Base-by-base conservation (phyloP, 2,329 filamentous ascomycete species). In the Talaromyces piceae region DNA sequence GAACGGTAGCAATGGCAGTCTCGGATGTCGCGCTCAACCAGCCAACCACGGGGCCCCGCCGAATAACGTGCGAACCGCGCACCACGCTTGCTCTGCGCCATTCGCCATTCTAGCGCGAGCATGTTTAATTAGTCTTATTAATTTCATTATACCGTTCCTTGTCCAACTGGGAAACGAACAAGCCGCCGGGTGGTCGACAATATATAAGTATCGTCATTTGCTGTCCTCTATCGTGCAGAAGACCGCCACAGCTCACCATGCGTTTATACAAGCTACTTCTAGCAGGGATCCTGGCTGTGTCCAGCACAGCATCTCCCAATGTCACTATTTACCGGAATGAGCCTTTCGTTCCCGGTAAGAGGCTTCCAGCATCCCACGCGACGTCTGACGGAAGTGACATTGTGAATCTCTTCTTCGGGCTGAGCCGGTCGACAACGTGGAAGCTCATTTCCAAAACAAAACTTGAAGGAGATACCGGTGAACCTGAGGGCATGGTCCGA, bases 401-500 rank as follows among this genome's bases (percentile, higher is more conserved):
- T n/a, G 59, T 67, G 11, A 62, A 67, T 44, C 63, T 61, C 31
- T 77, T 75, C 59, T 64, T 63, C 58, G 75, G 74, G 57, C 57
- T 66, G 1, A 74, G 73, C 43, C 70, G 73, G 16, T 67, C 68
- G 1, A 75, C 73, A 1, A 56, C 58, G 2, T 76, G 73, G 73
- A 70, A 63, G 3, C 65, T 69, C 18, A 59, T 77, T 3, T 66
- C 66, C 7, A 72, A 70, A 16, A 61, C 76, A 25, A 62, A 56
- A 5, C 68, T 77, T 30, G 63, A 76, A 49, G 74, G 72, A 25
- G 68, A 76, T 51, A 70, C 70, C 1, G 74, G 70, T 55, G 75
- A 77, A 51, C 75, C 75, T 1, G 76, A 78, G 53, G 74, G 76
- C 3, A 70, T 77, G 44, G 67, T 75, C 11, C 68, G 72, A 3